These are phyloP conservation scores for Phaeosphaeriaceae sp. DNA, from an alignment of 2,329 filamentous ascomycete genomes.

Conservation along the genomic window DNA sequence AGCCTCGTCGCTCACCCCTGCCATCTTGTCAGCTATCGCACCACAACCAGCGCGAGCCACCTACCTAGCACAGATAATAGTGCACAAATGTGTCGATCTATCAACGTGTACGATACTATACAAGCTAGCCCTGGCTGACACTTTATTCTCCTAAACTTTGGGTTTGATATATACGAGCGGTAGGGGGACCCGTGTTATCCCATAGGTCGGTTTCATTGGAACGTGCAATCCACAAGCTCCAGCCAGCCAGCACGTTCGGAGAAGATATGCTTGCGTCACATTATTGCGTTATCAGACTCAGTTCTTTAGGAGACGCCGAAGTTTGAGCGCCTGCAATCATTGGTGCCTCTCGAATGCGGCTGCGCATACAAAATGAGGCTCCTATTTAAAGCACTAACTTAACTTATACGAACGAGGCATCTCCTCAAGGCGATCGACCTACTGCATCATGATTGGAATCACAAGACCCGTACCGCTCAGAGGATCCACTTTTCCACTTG, in stretches of 20 bases:
- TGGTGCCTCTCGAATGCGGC: not conserved
- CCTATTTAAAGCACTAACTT: not conserved
- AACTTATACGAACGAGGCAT: not conserved
- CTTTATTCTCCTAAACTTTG: not conserved
- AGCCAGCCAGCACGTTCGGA: not conserved
- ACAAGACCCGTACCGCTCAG: too few species aligned
- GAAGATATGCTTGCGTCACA: not conserved
- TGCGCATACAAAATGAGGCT: not conserved
- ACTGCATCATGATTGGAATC: too few species aligned
- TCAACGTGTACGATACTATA: not conserved
- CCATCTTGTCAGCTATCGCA: not conserved
- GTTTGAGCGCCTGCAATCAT: too few species aligned
- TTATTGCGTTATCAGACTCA: not conserved
- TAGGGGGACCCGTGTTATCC: not conserved
- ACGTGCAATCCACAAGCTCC: not conserved
- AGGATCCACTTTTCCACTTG: too few species aligned
- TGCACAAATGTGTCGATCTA: slow-evolving; percentile 4
- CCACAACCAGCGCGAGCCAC: not conserved
- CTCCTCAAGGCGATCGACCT: too few species aligned
- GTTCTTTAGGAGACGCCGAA: too few species aligned
- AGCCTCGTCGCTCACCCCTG: slow-evolving; percentile 2
- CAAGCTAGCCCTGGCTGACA: not conserved
- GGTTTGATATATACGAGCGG: not conserved
- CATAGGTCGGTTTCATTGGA: not conserved
- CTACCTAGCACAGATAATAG: too few species aligned